Evolutionary conservation across 805 yeast species (phyloP).

Genomic region (Candida incommunis): DNA sequence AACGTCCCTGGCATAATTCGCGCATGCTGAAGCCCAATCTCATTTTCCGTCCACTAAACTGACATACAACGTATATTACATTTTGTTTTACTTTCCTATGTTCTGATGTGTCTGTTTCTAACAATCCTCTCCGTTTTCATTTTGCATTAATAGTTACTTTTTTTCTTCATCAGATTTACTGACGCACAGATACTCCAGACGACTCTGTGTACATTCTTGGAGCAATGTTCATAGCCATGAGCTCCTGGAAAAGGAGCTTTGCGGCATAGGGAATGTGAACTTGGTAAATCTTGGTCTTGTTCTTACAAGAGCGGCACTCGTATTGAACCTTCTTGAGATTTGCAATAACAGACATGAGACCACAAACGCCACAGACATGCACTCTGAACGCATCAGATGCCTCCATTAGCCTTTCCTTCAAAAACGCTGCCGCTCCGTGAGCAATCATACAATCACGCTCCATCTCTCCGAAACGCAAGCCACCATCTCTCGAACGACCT

Average conservation of each 20-base stretch:
- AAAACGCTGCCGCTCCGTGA: slow-evolving; percentile 97
- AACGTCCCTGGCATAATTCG: too few relatives aligned
- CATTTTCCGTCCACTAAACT: too few relatives aligned
- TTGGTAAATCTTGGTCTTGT: slow-evolving; percentile 95
- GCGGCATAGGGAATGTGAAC: slow-evolving; percentile 98
- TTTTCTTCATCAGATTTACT: background rate
- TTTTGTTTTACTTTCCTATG: background rate
- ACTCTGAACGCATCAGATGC: slow-evolving; percentile 98
- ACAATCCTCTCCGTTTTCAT: too few relatives aligned
- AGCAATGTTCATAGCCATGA: slow-evolving; percentile 98
- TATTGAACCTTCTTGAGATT: slow-evolving; percentile 94
- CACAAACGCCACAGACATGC: slow-evolving; percentile 96
- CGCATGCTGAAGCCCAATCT: too few relatives aligned
- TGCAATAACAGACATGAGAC: slow-evolving; percentile 95
- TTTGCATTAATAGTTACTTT: too few relatives aligned
- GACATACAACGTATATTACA: too few relatives aligned
- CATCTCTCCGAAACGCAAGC: slow-evolving; percentile 98
- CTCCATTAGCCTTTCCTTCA: slow-evolving; percentile 96
- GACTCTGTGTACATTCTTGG: slow-evolving; percentile 95
- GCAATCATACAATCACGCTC: slow-evolving; percentile 99
- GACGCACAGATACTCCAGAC: slow-evolving; percentile 35
- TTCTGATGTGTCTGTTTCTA: too few relatives aligned
- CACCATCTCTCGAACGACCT: slow-evolving; percentile 99
- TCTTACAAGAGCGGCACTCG: slow-evolving; percentile 97
- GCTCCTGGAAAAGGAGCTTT: slow-evolving; percentile 91